Base-by-base conservation (phyloP, 345 rosid genomes). In the Lepidium aucheri region DNA sequence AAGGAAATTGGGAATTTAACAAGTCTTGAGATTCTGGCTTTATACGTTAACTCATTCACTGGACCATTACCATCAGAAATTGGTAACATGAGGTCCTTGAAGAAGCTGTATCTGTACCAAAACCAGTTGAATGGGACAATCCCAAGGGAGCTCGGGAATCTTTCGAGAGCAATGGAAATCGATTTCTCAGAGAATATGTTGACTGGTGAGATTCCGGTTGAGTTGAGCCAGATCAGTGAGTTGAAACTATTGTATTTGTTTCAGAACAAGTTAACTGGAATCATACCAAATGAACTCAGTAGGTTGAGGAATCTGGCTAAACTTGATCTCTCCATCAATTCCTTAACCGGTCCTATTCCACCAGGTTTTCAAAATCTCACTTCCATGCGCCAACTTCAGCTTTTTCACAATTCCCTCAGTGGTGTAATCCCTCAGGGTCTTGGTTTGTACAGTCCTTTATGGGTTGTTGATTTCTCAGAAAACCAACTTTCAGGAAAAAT, bases 381-480 rank as follows among this genome's bases (percentile, higher is more conserved):
- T 42, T 69, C 81, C 28, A 68, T 90, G 83, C 42, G 73, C 51
- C 89, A 82, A 83, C 77, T 94, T 68, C 99, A 94, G 96, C 89
- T 94, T 61, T 90, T 86, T 60, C 83, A 83, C 64, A 90, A 94
- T 54, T 77, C 80, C 5, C 71, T 94, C 74, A 78, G 74, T 1
- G 97, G 92, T 20, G 61, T 35, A 59, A 88, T 94, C 76, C 99
- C 99, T 43, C 85, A 43, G 38, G 76, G 77, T 52, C 88, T 94
- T 9, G 99, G 99, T 60, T 55, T 85, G 33, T 65, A 86, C 67
- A 82, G 85, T 69, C 85, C 68, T 39, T 87, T 94, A 57, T 90
- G 90, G 95, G 88, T 85, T 55, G 88, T 90, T 56, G 97, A 94
- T 74, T 79, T 94, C 73, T 90, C 97, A n/a, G 67, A 85, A 47